These are phyloP conservation scores for Lactarius vividus DNA, from an alignment of 768 basidiomycete genomes.

Conservation along the genomic window DNA sequence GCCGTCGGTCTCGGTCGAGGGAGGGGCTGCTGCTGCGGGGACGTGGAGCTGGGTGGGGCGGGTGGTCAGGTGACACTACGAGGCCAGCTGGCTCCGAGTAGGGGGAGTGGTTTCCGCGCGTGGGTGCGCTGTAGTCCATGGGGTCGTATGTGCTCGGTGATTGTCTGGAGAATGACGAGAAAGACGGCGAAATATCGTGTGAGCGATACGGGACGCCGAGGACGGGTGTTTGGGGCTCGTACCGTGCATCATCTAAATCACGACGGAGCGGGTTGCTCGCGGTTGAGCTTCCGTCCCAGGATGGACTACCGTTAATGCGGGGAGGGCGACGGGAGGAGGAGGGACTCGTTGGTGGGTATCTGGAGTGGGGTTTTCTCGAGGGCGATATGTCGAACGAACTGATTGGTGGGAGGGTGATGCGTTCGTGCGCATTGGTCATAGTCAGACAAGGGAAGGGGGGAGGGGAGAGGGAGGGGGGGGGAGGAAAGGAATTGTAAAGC, in stretches of 20 bases:
- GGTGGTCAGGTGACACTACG: conserved; percentile 2
- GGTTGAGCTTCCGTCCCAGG: conserved; percentile 16
- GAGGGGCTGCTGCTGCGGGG: conserved; percentile 22
- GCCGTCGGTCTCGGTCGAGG: conserved; percentile 15
- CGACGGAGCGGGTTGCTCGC: conserved; percentile 5
- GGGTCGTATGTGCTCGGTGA: conserved; percentile 3
- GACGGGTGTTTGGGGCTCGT: neutral
- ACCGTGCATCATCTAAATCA: conserved; percentile 10
- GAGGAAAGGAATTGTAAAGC: conserved; percentile 9
- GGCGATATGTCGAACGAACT: conserved; percentile 23
- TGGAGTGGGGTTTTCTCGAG: neutral
- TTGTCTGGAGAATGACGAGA: neutral
- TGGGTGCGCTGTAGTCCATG: conserved; percentile 4
- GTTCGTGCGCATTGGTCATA: conserved; percentile 26
- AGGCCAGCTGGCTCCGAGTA: conserved; percentile 16
- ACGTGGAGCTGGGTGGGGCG: conserved; percentile 6
- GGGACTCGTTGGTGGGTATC: neutral
- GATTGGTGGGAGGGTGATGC: conserved; percentile 22
- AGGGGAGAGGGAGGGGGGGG: neutral
- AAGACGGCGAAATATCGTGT: neutral
- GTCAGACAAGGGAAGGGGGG: neutral
- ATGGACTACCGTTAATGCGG: conserved; percentile 10
- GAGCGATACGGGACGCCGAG: neutral
- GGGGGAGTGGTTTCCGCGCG: conserved; percentile 15
- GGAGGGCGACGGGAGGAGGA: conserved; percentile 1